A percentile compares a stretch with the other conserved stretches of the same genome.
phyloP scores from a whole-genome alignment of 2,329 filamentous ascomycete species.

The Stromatinia cepivora region DNA sequence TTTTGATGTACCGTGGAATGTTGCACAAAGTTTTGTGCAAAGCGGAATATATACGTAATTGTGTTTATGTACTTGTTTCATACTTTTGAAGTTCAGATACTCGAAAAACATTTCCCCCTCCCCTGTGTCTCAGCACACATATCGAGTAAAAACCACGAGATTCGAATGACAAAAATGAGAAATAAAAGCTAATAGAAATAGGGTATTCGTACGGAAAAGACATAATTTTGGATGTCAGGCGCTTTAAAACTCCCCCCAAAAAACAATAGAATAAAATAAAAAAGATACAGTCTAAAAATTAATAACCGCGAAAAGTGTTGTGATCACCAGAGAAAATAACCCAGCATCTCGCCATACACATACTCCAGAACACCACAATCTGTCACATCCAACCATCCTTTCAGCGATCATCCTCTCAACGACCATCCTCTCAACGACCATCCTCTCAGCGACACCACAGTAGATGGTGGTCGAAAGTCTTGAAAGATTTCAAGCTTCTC shows the following conservation, averaged over 20 bases:
- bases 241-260: too few species aligned
- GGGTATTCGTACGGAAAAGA: neutral
- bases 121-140: neutral
- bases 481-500: neutral
- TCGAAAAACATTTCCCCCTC: neutral
- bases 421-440: neutral
- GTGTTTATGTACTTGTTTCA: neutral
- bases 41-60: neutral
- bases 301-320: neutral
- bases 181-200: neutral
- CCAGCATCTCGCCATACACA: neutral
- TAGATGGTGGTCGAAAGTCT: neutral
- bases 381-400: neutral
- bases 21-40: neutral
- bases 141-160: neutral
- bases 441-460: neutral
- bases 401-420: neutral
- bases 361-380: neutral
- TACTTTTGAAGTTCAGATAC: neutral
- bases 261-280: too few species aligned
- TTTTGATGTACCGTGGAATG: neutral
- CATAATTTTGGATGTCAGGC: neutral
- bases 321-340: neutral
- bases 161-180: neutral
- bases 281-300: neutral